Conservation (phyloP, 1,139 yeast species). For the Spathaspora sp. region DNA sequence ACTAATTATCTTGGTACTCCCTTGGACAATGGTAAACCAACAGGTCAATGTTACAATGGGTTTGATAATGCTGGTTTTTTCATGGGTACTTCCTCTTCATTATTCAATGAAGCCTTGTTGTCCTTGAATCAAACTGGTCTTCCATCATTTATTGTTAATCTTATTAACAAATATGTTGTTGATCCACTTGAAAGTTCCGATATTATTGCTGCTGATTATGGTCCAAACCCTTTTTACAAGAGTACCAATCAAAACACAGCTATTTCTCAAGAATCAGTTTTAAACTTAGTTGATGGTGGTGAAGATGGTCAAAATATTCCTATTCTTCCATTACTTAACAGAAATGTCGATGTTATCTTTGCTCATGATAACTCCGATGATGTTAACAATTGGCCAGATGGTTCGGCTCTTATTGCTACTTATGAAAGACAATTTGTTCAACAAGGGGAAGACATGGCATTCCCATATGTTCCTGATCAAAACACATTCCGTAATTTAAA, state of each 20-base stretch:
- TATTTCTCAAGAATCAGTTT: conserved; percentile 19
- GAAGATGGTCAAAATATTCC: conserved; percentile 33
- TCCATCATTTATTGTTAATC: conserved; percentile 17
- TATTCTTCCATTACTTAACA: conserved; percentile 25
- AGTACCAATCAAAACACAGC: conserved; percentile 18
- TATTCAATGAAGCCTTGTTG: conserved; percentile 38
- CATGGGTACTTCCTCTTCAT: conserved; percentile 46
- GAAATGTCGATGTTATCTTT: conserved; percentile 28
- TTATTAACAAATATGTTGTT: conserved; percentile 28
- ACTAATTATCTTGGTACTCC: conserved; percentile 37
- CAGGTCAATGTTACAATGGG: conserved; percentile 29
- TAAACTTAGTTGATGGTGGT: conserved; percentile 32
- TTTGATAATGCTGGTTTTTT: conserved; percentile 47
- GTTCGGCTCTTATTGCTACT: conserved; percentile 31
- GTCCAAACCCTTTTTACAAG: conserved; percentile 51
- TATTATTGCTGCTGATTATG: conserved; percentile 41
- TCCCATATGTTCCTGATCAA: conserved; percentile 39
- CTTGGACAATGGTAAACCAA: conserved; percentile 29
- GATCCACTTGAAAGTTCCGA: conserved; percentile 17
- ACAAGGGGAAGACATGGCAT: conserved; percentile 27
- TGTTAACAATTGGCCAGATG: conserved; percentile 34
- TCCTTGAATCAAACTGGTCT: conserved; percentile 18
- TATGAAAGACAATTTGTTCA: conserved; percentile 33
- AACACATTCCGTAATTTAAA: conserved; percentile 32
- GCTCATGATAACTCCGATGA: conserved; percentile 34